These are phyloP conservation scores for Monilinia polystroma DNA, from an alignment of 2,329 filamentous ascomycete genomes.

Conservation along the genomic window DNA sequence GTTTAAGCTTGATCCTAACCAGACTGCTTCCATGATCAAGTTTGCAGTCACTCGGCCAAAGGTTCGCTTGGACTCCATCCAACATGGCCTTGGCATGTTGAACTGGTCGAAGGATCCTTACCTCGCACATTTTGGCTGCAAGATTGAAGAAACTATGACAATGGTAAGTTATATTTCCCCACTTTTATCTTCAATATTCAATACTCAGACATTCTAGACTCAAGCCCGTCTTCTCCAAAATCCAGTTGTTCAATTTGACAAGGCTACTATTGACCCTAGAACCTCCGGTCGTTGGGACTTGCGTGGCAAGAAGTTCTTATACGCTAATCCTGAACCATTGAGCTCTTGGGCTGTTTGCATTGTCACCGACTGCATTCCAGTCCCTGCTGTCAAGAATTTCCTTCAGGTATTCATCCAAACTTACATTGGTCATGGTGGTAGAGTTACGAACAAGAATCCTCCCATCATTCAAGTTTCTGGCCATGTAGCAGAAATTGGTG, in stretches of 20 bases:
- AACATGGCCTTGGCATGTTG: conserved; percentile 64
- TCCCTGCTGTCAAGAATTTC: conserved; percentile 51
- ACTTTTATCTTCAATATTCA: background rate
- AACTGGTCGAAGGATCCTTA: conserved; percentile 68
- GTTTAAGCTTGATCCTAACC: conserved; percentile 57
- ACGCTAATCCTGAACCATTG: conserved; percentile 61
- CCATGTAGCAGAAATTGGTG: conserved; percentile 24
- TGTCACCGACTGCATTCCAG: conserved; percentile 55
- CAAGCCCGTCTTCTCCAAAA: conserved; percentile 69
- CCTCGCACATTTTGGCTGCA: conserved; percentile 70
- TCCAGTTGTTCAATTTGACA: conserved; percentile 66
- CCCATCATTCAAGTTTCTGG: conserved; percentile 40
- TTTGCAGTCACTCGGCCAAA: conserved; percentile 79
- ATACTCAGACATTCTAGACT: conserved; percentile 43
- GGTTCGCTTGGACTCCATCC: conserved; percentile 66
- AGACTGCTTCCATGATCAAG: conserved; percentile 84
- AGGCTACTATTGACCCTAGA: conserved; percentile 55
- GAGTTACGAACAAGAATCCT: conserved; percentile 48
- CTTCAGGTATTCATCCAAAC: conserved; percentile 59
- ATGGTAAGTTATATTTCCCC: conserved; percentile 39
- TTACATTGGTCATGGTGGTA: conserved; percentile 62
- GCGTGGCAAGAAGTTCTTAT: conserved; percentile 73
- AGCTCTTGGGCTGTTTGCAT: conserved; percentile 73
- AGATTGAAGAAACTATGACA: conserved; percentile 64
- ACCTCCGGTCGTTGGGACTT: conserved; percentile 82